Base-by-base conservation (phyloP, 768 basidiomycete species). In the Termitomyces sp. region DNA sequence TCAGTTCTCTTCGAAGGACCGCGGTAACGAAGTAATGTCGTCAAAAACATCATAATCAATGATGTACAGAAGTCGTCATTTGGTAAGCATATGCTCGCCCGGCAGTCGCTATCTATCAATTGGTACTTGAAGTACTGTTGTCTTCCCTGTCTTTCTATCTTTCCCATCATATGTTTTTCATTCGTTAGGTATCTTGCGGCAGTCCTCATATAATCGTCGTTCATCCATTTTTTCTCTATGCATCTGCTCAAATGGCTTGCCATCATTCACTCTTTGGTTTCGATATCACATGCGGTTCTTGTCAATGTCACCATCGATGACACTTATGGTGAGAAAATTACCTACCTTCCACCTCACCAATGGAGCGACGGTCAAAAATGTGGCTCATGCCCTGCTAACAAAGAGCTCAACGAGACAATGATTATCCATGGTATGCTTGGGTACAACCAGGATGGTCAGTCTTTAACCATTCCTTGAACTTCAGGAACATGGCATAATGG, bases 251-350 rank as follows among this genome's bases (percentile, higher is more conserved):
- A 52, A 43, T 63, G 61, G 59, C 44, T 34, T 47, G 16, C 53
- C 44, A 16, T 58, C 16, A 46, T 61, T 41, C 47, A 60, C 43
- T 52, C 26, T 46, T 43, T 63, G 52, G n/a, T 58, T 31, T 44
- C 58, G 20, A 43, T 51, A 14, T 59, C 47, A 22, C 53, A 59
- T 49, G 61, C 60, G 22, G 27, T 39, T 27, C 64, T 64, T 36
- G 57, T 61, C 58, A 78, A 79, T 56, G 62, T 73, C 31, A 78
- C 77, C 5, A 69, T 80, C 37, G 77, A 80, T 68, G 77, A 78
- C 63, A 68, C 68, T 37, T 60, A 63, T 27, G 70, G 71, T 27
- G 60, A 55, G 18, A 59, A 53, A 9, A 67, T 78, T 22, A 56
- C 59, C 6, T 77, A 78, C 60, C 37, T 63, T 22, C 75, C 76